phyloP scores from a whole-genome alignment of 371 early-diverging fungal genomes.

The Mortierella sp. region DNA sequence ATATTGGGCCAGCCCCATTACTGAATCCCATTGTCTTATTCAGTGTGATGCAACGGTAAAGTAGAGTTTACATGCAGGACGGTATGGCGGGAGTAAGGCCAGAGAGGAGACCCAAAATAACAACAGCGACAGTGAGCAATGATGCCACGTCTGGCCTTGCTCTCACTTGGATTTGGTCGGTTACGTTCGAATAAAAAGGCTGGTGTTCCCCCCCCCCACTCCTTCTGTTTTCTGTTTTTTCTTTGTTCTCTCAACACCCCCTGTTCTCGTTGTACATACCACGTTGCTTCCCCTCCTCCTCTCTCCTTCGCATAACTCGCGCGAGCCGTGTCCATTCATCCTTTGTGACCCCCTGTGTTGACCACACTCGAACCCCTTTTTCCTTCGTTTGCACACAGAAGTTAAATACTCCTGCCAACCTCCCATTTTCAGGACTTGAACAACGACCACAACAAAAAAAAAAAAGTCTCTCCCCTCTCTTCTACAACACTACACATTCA shows the following conservation, averaged over 20 bases:
- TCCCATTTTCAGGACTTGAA: slow-evolving; percentile 1
- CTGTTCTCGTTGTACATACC: background rate
- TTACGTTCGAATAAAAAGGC: too few relatives aligned
- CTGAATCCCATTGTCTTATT: too few relatives aligned
- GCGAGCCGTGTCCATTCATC: too few relatives aligned
- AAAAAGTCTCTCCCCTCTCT: background rate
- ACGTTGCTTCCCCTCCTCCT: background rate
- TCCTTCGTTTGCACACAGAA: too few relatives aligned
- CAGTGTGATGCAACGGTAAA: too few relatives aligned
- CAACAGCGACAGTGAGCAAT: background rate
- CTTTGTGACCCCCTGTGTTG: background rate
- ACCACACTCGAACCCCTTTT: background rate
- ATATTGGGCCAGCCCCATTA: too few relatives aligned
- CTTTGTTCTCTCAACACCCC: background rate
- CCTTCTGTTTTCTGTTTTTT: slow-evolving; percentile 7
- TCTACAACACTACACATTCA: background rate
- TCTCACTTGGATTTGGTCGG: background rate
- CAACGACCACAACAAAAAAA: slow-evolving; percentile 1
- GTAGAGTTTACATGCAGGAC: too few relatives aligned
- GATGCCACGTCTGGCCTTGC: slow-evolving; percentile 8
- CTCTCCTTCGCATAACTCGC: background rate
- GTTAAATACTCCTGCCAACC: background rate
- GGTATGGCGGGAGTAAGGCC: too few relatives aligned
- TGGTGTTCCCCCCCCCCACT: background rate
- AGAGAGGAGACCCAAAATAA: background rate